Percentiles rank a stretch among this genome's conserved stretches.
Evolutionary conservation across 805 yeast genomes (phyloP).

Genomic region (Candida patagonica): DNA sequence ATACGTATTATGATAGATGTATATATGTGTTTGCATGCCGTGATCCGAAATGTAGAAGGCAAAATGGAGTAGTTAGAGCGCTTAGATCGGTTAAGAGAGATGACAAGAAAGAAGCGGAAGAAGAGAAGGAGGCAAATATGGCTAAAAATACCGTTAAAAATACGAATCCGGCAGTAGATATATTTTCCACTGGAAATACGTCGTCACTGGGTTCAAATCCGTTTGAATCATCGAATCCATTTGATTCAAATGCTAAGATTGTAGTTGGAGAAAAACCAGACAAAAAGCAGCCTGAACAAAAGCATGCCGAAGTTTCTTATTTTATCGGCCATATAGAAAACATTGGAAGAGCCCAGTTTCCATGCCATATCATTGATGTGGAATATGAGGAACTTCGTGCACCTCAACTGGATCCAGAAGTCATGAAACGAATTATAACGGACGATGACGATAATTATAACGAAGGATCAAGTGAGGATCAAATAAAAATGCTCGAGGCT

Average conservation of each 20-base stretch:
- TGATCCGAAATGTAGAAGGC: constrained; percentile 53
- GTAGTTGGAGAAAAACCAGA: not conserved
- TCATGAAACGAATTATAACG: constrained; percentile 37
- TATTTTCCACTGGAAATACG: constrained; percentile 11
- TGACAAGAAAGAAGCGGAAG: constrained; percentile 32
- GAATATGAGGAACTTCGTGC: constrained; percentile 53
- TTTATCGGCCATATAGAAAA: not conserved
- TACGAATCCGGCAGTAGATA: constrained; percentile 2
- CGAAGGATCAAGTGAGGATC: constrained; percentile 12
- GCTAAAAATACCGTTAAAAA: constrained; percentile 4
- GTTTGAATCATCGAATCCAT: constrained; percentile 14
- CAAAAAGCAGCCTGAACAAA: constrained; percentile 4
- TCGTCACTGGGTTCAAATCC: constrained; percentile 11
- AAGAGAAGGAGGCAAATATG: constrained; percentile 9
- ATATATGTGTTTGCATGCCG: constrained; percentile 73
- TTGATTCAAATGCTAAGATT: constrained; percentile 7
- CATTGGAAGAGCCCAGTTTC: constrained; percentile 2
- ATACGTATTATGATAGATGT: constrained; percentile 65
- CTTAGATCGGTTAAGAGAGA: constrained; percentile 68
- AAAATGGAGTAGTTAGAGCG: constrained; percentile 63
- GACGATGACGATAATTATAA: constrained; percentile 25
- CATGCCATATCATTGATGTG: constrained; percentile 47
- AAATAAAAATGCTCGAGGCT: constrained; percentile 11
- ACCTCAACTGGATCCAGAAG: constrained; percentile 36
- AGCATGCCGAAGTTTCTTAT: constrained; percentile 15